Conservation (phyloP, 345 rosid genomes). For the Syzygium aqueum region DNA sequence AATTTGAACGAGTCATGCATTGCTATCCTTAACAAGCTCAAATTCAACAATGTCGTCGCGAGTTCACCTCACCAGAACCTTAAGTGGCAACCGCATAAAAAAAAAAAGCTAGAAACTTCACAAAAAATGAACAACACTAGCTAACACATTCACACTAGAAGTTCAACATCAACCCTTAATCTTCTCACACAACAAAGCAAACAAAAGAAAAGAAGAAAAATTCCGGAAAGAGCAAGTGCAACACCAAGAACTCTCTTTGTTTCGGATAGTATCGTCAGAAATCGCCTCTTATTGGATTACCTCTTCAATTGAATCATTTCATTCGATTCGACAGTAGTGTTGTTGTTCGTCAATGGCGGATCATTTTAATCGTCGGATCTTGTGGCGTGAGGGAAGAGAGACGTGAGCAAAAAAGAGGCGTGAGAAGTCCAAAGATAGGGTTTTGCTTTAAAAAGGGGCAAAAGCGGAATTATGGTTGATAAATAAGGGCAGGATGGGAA, state of each 20-base stretch:
- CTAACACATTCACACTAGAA: background rate
- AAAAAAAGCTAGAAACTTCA: background rate
- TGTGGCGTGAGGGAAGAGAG: too few relatives aligned
- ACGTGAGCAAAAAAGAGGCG: too few relatives aligned
- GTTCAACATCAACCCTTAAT: background rate
- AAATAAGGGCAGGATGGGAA: too few relatives aligned
- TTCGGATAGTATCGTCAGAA: background rate
- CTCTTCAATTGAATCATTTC: background rate
- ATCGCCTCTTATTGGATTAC: constrained; percentile 2
- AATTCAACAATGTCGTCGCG: background rate
- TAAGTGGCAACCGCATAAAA: background rate
- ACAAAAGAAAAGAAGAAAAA: background rate
- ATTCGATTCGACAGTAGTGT: background rate
- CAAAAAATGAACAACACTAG: background rate
- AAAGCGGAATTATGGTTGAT: too few relatives aligned
- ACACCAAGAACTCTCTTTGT: background rate
- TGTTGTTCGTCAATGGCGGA: too few relatives aligned
- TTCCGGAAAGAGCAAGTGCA: background rate
- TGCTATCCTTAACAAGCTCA: background rate
- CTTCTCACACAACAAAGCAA: background rate
- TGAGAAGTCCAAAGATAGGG: too few relatives aligned
- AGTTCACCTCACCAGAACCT: background rate
- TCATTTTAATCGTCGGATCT: too few relatives aligned
- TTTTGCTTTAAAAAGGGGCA: too few relatives aligned
- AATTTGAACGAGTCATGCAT: too few relatives aligned